Evolutionary conservation across 352 stramenopile species (phyloP).

Genomic region (Phytopythium ostracodes): DNA sequence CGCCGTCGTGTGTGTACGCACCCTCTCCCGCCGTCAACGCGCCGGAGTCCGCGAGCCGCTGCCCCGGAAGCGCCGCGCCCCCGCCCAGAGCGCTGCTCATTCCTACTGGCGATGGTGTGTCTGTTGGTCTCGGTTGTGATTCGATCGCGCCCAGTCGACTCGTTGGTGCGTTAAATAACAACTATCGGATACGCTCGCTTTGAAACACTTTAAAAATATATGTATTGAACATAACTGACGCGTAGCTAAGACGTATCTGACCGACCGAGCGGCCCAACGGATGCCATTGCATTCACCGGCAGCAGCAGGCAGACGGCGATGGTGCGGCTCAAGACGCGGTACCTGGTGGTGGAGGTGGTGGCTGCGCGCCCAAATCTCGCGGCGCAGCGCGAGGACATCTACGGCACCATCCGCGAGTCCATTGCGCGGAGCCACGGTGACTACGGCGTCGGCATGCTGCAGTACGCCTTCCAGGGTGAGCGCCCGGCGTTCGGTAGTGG

Average conservation of each 20-base stretch:
- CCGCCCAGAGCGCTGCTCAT: slow-evolving; percentile 19
- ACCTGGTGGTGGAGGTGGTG: slow-evolving; percentile 60
- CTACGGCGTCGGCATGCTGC: slow-evolving; percentile 53
- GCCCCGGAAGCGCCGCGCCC: slow-evolving; percentile 50
- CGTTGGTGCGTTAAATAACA: neutral
- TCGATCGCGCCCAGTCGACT: neutral
- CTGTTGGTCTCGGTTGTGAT: neutral
- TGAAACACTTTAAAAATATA: neutral
- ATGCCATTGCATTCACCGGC: neutral
- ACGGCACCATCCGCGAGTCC: slow-evolving; percentile 50
- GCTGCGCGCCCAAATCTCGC: slow-evolving; percentile 32
- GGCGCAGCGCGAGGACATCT: slow-evolving; percentile 61
- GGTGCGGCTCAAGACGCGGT: slow-evolving; percentile 78
- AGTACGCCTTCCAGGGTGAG: slow-evolving; percentile 79
- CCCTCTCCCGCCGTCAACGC: slow-evolving; percentile 39
- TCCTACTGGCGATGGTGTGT: neutral
- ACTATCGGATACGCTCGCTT: neutral
- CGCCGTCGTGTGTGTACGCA: slow-evolving; percentile 52
- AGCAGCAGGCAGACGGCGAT: slow-evolving; percentile 17
- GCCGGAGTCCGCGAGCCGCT: slow-evolving; percentile 36
- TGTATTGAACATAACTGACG: neutral
- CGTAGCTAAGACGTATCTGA: neutral
- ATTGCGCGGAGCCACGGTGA: slow-evolving; percentile 68
- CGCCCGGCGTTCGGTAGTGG: no score
- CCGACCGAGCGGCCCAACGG: neutral